Evolutionary conservation across 75 land plant species (phyloP).

Genomic region (Pinus taeda): DNA sequence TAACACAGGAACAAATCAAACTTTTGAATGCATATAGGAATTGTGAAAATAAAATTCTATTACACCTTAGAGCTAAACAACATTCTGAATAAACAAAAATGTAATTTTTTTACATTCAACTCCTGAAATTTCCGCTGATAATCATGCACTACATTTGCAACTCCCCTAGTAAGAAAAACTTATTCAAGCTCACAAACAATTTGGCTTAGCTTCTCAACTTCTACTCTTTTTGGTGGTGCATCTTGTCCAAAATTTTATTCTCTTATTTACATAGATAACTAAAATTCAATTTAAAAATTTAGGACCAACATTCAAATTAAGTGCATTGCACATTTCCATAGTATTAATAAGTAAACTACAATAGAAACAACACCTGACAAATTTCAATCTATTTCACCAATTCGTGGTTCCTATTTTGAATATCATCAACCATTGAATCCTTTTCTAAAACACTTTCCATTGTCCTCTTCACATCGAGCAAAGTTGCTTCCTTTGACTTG

Average conservation of each 20-base stretch:
- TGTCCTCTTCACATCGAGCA: no score
- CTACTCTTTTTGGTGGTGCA: conserved; percentile 95
- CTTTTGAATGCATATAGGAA: background rate
- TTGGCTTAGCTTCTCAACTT: conserved; percentile 91
- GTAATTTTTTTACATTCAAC: no score
- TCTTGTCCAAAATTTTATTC: conserved; percentile 87
- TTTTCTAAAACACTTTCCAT: no score
- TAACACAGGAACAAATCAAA: background rate
- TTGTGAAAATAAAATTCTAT: background rate
- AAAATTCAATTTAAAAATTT: background rate
- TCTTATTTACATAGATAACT: conserved; percentile 56
- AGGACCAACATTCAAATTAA: background rate
- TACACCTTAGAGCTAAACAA: background rate
- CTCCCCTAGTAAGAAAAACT: conserved; percentile 94
- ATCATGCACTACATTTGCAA: conserved; percentile 24
- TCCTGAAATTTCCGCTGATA: no score
- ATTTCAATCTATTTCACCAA: no score
- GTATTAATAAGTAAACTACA: no score
- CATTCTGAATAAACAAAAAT: conserved; percentile 6
- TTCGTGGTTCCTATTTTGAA: no score
- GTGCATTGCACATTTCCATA: background rate
- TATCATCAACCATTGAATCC: no score
- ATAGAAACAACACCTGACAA: no score
- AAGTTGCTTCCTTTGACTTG: no score
- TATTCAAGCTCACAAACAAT: conserved; percentile 91